Conservation (phyloP, 2,329 filamentous ascomycete species). For the Hypoxylon sp. region DNA sequence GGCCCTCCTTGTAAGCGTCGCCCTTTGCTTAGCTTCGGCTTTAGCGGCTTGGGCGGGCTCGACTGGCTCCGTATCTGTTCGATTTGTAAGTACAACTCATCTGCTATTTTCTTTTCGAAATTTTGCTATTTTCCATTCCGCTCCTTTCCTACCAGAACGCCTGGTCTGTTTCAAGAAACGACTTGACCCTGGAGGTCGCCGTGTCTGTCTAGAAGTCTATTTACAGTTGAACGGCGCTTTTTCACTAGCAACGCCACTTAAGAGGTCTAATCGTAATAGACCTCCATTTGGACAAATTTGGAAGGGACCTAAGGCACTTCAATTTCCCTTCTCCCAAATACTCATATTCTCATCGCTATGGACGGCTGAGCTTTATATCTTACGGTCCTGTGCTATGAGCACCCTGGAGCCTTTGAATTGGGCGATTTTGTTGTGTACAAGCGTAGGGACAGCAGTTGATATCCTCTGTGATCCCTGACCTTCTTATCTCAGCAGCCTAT, state of each 20-base stretch:
- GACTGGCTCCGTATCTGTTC: slow-evolving; percentile 18
- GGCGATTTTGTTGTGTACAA: slow-evolving; percentile 27
- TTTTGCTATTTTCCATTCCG: slow-evolving; percentile 2
- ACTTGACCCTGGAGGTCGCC: slow-evolving; percentile 36
- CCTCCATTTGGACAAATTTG: slow-evolving; percentile 5
- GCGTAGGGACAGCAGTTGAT: slow-evolving; percentile 23
- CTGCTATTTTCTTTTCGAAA: slow-evolving; percentile 4
- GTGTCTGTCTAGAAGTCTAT: slow-evolving; percentile 18
- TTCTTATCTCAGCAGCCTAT: slow-evolving; percentile 16
- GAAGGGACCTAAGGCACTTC: slow-evolving; percentile 12
- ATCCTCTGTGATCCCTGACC: slow-evolving; percentile 11
- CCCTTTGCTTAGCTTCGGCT: slow-evolving; percentile 40
- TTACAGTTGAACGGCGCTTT: neutral
- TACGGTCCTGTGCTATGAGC: slow-evolving; percentile 37
- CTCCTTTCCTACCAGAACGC: neutral
- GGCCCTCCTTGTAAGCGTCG: slow-evolving; percentile 39
- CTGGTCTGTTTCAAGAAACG: slow-evolving; percentile 9
- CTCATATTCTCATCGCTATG: slow-evolving; percentile 29
- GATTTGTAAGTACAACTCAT: slow-evolving; percentile 30
- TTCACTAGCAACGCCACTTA: slow-evolving; percentile 20
- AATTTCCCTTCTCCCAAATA: slow-evolving; percentile 14
- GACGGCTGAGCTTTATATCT: slow-evolving; percentile 25
- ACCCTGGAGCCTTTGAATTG: slow-evolving; percentile 28
- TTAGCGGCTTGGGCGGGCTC: slow-evolving; percentile 31
- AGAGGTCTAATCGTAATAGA: slow-evolving; percentile 12